Evolutionary conservation across 306 rosid genomes (phyloP), one percentile per base, ranked within the genome.

Genomic region (Glycine latifolia): DNA sequence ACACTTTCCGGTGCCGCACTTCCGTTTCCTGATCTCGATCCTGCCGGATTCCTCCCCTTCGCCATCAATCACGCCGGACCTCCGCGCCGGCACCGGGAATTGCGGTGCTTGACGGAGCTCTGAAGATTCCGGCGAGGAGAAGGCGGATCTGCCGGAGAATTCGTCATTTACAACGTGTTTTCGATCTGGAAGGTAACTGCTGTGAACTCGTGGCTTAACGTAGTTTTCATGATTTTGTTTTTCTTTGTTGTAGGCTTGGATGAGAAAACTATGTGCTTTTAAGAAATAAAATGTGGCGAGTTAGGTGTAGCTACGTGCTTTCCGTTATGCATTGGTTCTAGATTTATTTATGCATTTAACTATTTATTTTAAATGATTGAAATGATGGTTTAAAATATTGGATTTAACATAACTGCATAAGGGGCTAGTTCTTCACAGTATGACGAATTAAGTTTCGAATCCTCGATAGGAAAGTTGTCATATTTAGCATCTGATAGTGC

Each of bases 51-150:
- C 84, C 67, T 58, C 10, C 26, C 35, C 3, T 16, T 59, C 47
- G 4, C 75, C 43, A 41, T 54, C 61, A 35, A 71, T 67, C 31
- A 0, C 17, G 46, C 82, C 81, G 69, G 76, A 26, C 77, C 73
- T 7, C 79, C 77, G 35, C 39, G 73, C 85, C 87, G 87, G 85
- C 80, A 89, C 91, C 93, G 92, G 90, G 49, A 68, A 75, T 76
- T 78, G 14, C 41, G 67, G 71, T 54, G 31, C 26, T 44, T 26
- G 67, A 35, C 63, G 79, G 83, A 50, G 65, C 41, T 46, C 47
- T 69, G 76, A 47, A 14, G 68, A 49, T 72, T 73, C 75, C 79
- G 75, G 62, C 80, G 44, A 6, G 75, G 47, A 61, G 52, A 35
- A 26, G 73, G 35, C 47, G 78, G 89, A 90, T 86, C 86, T 59